These are phyloP conservation scores for Phoenix roebelenii DNA, from an alignment of 176 grass and related monocot genomes.

Conservation along the genomic window DNA sequence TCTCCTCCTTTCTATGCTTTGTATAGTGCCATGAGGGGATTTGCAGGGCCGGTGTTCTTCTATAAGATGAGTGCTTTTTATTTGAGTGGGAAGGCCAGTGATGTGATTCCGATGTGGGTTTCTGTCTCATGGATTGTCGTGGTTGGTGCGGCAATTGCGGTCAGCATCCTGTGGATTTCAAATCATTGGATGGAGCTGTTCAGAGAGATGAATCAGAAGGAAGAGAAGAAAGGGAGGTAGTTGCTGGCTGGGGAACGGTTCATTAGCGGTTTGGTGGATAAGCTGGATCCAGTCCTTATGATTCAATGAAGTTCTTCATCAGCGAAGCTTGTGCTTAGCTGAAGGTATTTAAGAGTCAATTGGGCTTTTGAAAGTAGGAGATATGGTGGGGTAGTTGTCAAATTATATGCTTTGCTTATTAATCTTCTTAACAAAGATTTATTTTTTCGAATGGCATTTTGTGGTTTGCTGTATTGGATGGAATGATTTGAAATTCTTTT, in stretches of 20 bases:
- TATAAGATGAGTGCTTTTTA: slow-evolving; percentile 66
- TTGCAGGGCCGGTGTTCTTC: slow-evolving; percentile 71
- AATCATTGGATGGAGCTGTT: slow-evolving; percentile 78
- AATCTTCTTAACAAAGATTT: too few relatives aligned
- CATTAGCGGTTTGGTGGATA: too few relatives aligned
- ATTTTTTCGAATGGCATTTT: too few relatives aligned
- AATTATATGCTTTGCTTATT: too few relatives aligned
- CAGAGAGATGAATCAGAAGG: slow-evolving; percentile 33
- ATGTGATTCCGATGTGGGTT: slow-evolving; percentile 76
- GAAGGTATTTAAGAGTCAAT: background rate
- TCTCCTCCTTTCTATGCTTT: slow-evolving; percentile 76
- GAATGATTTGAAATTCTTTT: too few relatives aligned
- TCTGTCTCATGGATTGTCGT: slow-evolving; percentile 78
- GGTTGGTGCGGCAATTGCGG: slow-evolving; percentile 58
- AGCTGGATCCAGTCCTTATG: too few relatives aligned
- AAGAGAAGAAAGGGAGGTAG: slow-evolving; percentile 48
- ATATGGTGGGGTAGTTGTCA: background rate
- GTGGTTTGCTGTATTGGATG: too few relatives aligned
- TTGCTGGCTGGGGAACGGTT: too few relatives aligned
- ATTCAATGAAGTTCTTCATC: too few relatives aligned
- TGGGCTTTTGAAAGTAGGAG: slow-evolving; percentile 1
- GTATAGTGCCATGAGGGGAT: slow-evolving; percentile 67
- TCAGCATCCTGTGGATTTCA: slow-evolving; percentile 90
- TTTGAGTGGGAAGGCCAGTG: slow-evolving; percentile 50
- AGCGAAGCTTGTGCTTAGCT: too few relatives aligned